These are phyloP conservation scores for Phytophthora litchii DNA, from an alignment of 352 stramenopile species.

Conservation along the genomic window DNA sequence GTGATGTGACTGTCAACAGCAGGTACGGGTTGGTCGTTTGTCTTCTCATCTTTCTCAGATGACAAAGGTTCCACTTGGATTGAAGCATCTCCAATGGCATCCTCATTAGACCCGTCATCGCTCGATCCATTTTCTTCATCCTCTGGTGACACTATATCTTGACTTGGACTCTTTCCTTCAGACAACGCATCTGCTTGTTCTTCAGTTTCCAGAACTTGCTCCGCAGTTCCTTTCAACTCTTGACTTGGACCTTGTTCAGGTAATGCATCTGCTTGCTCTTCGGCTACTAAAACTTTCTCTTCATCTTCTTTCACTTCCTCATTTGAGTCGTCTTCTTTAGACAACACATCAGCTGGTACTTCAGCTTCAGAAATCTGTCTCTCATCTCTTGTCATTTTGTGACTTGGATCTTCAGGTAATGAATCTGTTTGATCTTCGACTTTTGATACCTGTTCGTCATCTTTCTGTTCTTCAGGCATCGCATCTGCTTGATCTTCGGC, in stretches of 20 bases:
- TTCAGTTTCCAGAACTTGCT: neutral
- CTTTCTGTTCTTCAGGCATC: no score
- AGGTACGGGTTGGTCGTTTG: neutral
- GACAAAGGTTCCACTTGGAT: conserved; percentile 1
- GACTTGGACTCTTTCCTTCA: conserved; percentile 1
- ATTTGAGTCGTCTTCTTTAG: neutral
- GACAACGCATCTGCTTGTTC: neutral
- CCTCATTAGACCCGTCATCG: neutral
- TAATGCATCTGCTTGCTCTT: neutral
- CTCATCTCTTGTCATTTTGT: no score
- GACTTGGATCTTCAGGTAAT: no score
- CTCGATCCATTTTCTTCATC: neutral
- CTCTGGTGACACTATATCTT: neutral
- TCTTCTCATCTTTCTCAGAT: neutral
- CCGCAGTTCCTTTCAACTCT: neutral
- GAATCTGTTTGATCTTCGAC: no score
- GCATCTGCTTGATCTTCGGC: neutral
- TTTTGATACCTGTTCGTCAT: no score
- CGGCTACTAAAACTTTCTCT: neutral
- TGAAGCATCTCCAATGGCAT: neutral
- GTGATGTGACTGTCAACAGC: neutral
- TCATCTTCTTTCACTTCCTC: no score
- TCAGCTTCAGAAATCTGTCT: neutral
- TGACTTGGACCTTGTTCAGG: neutral
- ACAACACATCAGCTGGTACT: neutral